Evolutionary conservation across 148 eudicot species (phyloP).

Genomic region (Rheum nobile): DNA sequence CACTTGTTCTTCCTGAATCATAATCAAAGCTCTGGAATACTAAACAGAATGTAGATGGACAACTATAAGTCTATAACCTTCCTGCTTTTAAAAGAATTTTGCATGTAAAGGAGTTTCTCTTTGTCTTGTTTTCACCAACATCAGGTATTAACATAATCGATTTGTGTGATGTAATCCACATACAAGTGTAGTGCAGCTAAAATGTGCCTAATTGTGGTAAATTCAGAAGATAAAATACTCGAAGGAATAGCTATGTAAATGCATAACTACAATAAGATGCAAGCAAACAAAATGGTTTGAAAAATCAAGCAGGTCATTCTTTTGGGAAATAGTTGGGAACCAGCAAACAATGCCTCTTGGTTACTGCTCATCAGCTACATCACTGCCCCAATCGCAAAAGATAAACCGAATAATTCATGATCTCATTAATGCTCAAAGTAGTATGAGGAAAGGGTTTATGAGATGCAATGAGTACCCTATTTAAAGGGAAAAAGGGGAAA

Average conservation of each 20-base stretch:
- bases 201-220: not conserved
- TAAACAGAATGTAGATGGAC: not conserved
- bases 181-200: not conserved
- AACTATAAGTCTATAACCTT: not conserved
- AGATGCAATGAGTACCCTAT: not conserved
- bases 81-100: not conserved
- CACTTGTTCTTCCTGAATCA: not conserved
- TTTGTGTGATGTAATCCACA: not conserved
- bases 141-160: not conserved
- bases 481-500: not conserved
- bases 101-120: not conserved
- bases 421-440: not conserved
- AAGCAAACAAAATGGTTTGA: not conserved
- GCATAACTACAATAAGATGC: not conserved
- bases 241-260: not conserved
- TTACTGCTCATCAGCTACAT: not conserved
- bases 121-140: not conserved
- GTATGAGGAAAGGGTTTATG: not conserved
- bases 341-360: not conserved
- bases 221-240: not conserved
- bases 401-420: not conserved
- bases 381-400: not conserved
- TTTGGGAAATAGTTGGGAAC: not conserved
- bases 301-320: not conserved
- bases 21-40: not conserved